A percentile compares a stretch with the other conserved stretches of the same genome.
Conservation (phyloP, 2,329 filamentous ascomycete species). For the Rhynchosporium graminicola region DNA sequence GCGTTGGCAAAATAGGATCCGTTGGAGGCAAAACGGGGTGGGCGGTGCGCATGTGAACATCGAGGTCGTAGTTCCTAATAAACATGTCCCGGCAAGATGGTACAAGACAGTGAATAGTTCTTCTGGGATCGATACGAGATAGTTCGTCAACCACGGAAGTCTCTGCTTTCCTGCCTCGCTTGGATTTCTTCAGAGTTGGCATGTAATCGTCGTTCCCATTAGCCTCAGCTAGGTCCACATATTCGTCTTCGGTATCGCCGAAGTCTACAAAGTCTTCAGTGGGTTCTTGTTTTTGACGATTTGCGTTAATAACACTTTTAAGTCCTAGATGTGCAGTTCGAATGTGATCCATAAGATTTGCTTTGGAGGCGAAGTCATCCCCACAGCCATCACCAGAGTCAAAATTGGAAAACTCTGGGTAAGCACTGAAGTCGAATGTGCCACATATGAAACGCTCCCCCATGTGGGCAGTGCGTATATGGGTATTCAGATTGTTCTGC, state of each 20-base stretch:
- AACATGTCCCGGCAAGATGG: conserved; percentile 55
- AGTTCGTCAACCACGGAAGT: conserved; percentile 47
- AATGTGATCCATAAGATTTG: conserved; percentile 79
- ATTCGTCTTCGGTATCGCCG: conserved; percentile 22
- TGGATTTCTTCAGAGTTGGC: conserved; percentile 17
- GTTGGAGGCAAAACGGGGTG: conserved; percentile 34
- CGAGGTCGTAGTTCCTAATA: conserved; percentile 57
- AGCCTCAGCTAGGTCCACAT: conserved; percentile 1
- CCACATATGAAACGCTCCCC: conserved; percentile 80
- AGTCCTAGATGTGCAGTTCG: conserved; percentile 77
- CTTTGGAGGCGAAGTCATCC: conserved; percentile 73
- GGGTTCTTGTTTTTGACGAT: conserved; percentile 41
- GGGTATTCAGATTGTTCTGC: conserved; percentile 78
- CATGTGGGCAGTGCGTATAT: conserved; percentile 76
- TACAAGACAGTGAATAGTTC: conserved; percentile 53
- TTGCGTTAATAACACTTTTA: conserved; percentile 44
- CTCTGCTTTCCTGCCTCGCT: conserved; percentile 21
- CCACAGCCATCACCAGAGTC: conserved; percentile 69
- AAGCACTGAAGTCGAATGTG: conserved; percentile 58
- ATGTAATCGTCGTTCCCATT: conserved; percentile 11
- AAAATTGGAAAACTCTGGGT: conserved; percentile 65
- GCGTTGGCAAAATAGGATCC: neutral
- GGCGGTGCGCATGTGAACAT: conserved; percentile 53
- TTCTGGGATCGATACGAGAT: conserved; percentile 51
- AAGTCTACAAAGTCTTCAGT: conserved; percentile 20